Conservation (phyloP, 352 stramenopile species). For the Phytophthora europaea region DNA sequence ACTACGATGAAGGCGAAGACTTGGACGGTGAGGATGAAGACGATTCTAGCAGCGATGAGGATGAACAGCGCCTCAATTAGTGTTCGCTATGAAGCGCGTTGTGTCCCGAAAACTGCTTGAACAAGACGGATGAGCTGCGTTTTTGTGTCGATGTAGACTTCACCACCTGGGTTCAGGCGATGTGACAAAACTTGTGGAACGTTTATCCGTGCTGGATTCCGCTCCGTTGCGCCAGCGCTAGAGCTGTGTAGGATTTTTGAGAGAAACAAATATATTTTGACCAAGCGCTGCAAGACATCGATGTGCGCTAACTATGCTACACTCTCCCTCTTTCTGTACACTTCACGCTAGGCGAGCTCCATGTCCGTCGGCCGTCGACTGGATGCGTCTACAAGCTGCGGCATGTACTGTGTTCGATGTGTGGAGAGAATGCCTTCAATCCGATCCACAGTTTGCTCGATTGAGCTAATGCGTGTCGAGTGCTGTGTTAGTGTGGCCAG, state of each 20-base stretch:
- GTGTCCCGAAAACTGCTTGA: neutral
- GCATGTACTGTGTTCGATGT: constrained; percentile 34
- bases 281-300: constrained; percentile 22
- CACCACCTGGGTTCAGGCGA: neutral
- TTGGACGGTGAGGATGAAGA: constrained; percentile 6
- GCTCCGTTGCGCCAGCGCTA: neutral
- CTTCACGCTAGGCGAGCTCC: constrained; percentile 18
- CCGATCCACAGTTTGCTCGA: constrained; percentile 54
- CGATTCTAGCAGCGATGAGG: neutral
- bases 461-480: constrained; percentile 62
- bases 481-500: constrained; percentile 56
- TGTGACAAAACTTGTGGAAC: constrained; percentile 8
- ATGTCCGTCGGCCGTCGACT: constrained; percentile 26
- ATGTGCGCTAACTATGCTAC: constrained; percentile 26
- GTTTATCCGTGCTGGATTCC: neutral
- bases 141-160: constrained; percentile 15
- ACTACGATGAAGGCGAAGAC: constrained; percentile 20
- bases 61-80: constrained; percentile 27
- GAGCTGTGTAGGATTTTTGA: constrained; percentile 26
- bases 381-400: constrained; percentile 6
- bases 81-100: constrained; percentile 16
- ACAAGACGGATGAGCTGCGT: neutral
- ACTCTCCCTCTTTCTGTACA: constrained; percentile 26
- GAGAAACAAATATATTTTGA: constrained; percentile 32
- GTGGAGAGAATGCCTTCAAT: constrained; percentile 55